These are phyloP conservation scores for Trichoderma virens DNA, from an alignment of 495 filamentous ascomycete genomes.

Conservation along the genomic window DNA sequence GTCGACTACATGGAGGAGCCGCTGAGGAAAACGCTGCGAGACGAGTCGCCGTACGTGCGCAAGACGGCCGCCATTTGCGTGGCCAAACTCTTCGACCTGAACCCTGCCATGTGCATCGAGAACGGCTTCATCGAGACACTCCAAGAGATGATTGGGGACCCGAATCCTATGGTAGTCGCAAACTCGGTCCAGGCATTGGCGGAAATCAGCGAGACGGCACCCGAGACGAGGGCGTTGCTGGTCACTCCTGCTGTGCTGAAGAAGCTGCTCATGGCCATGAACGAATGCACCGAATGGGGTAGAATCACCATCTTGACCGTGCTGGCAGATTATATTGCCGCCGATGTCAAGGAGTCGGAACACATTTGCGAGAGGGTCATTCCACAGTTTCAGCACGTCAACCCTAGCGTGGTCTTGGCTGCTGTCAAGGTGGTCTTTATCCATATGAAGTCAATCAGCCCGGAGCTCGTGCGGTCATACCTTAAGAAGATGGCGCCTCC, in stretches of 20 bases:
- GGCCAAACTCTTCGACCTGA: slow-evolving; percentile 94
- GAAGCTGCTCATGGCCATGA: slow-evolving; percentile 93
- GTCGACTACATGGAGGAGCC: slow-evolving; percentile 99
- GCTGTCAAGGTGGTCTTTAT: slow-evolving; percentile 97
- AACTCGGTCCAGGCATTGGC: slow-evolving; percentile 90
- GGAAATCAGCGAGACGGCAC: slow-evolving; percentile 84
- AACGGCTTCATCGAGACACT: slow-evolving; percentile 95
- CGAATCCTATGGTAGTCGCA: slow-evolving; percentile 98
- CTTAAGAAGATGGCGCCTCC: slow-evolving; percentile 98
- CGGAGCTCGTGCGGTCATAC: slow-evolving; percentile 72
- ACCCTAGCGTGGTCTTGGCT: slow-evolving; percentile 90
- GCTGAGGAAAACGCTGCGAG: slow-evolving; percentile 87
- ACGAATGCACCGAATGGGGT: slow-evolving; percentile 99
- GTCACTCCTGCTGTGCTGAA: slow-evolving; percentile 77
- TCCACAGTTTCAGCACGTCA: slow-evolving; percentile 98
- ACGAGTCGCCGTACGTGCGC: slow-evolving; percentile 96
- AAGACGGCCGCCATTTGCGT: slow-evolving; percentile 98
- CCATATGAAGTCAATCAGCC: slow-evolving; percentile 80
- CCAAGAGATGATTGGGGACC: slow-evolving; percentile 93
- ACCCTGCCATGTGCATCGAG: slow-evolving; percentile 83
- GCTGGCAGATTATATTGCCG: slow-evolving; percentile 76
- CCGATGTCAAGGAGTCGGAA: slow-evolving; percentile 90
- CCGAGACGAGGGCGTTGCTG: slow-evolving; percentile 78
- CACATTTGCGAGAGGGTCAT: slow-evolving; percentile 96
- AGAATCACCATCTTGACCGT: slow-evolving; percentile 88